Conservation (phyloP, 2,329 filamentous ascomycete genomes). For the Xylaria sp. region DNA sequence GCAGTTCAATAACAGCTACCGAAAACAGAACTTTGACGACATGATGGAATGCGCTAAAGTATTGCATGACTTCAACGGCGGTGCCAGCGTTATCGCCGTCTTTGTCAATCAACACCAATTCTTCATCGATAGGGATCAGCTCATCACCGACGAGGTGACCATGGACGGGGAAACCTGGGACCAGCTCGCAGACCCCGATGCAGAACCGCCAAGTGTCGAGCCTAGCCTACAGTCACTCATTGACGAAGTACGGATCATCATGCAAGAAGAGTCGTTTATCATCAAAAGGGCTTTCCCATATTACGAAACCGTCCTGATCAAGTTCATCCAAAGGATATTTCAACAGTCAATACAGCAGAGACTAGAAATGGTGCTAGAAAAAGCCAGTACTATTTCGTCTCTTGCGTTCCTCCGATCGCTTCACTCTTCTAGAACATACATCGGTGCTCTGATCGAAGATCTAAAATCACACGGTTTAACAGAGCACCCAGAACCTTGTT, state of each 20-base stretch:
- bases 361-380: conserved; percentile 93
- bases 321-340: conserved; percentile 94
- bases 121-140: conserved; percentile 94
- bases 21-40: conserved; percentile 92
- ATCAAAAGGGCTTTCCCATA: conserved; percentile 97
- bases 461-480: conserved; percentile 93
- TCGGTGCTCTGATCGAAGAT: conserved; percentile 86
- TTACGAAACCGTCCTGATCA: conserved; percentile 89
- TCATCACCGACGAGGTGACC: conserved; percentile 84
- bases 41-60: conserved; percentile 98
- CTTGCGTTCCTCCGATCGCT: conserved; percentile 89
- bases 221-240: conserved; percentile 89
- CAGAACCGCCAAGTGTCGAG: conserved; percentile 89
- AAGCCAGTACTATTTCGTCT: conserved; percentile 89
- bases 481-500: conserved; percentile 91
- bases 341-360: conserved; percentile 98
- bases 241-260: conserved; percentile 92
- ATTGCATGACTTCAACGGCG: conserved; percentile 93
- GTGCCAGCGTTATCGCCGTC: conserved; percentile 89
- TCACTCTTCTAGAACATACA: conserved; percentile 89
- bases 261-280: conserved; percentile 96
- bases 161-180: conserved; percentile 84
- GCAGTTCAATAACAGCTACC: conserved; percentile 97
- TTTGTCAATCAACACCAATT: conserved; percentile 99
- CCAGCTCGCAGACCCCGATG: conserved; percentile 89